Base-by-base conservation (phyloP, 2,329 filamentous ascomycete genomes). In the Pleochaeta shiraiana region DNA sequence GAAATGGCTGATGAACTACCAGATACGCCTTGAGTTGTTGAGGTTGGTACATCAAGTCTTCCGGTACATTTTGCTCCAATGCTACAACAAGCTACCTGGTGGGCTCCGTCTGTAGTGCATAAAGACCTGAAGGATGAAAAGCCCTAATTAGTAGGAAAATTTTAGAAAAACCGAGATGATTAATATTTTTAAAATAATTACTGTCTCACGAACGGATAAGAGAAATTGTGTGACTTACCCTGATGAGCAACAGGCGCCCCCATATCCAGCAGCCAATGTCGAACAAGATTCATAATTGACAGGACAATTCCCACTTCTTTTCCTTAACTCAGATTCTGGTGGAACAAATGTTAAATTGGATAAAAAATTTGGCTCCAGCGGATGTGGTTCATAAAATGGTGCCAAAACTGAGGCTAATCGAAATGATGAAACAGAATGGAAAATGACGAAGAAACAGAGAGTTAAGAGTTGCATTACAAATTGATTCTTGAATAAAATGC, bases 81-180 rank as follows among this genome's bases (percentile, higher is more conserved):
- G 11, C 71, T 70, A 65, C 72, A 74, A 37, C 72, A 74, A 9
- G 72, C 72, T 67, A 73, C 67, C 21, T 72, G 70, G 31, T 64
- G 66, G 1, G 67, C 68, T 12, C 64, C 63, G 59, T 74, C 72
- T n/a, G 67, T 69, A 0, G 71, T 70, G 33, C 61, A 63, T 24
- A 33, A 6, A 24, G 26, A 63, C 9, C 61, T 63, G 11, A 61
- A n/a, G 14, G 11, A n/a, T 21, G 9, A 21, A 14, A 12, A 61
- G 26, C 31, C 14, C 30, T 2, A 61, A 34, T 61, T 28, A 61
- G 59, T 16, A 24, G 45, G 21, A 28, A 37, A 37, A 37, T 37
- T 37, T 7, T 7, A 37, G n/a, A n/a, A n/a, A n/a, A n/a, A n/a
- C n/a, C n/a, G n/a, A 53, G 7, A 53, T n/a, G 19, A 5, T n/a